Evolutionary conservation across 202 grass and related monocot genomes (phyloP), one percentile per base, ranked within the genome.

Genomic region (Carex arenaria): DNA sequence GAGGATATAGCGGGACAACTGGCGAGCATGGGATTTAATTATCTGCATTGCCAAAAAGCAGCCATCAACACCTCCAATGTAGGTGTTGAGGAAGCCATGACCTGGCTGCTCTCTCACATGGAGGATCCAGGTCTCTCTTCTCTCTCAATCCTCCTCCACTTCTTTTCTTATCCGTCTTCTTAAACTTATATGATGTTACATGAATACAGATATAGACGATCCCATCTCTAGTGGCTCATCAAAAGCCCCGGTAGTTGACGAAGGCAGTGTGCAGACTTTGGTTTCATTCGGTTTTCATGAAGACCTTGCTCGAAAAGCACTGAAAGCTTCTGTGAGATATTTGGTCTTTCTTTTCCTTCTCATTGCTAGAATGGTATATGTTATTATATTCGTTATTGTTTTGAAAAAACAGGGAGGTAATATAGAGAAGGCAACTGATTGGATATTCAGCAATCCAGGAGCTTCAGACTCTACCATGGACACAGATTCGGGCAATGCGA

Each of bases 391-490:
- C 40, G 53, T 73, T 78, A 19, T 61, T 51, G 79, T 88, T 38
- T 42, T 83, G 31, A 63, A 15, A 72, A 63, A 30, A 64, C 81
- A 99, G 96, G 96, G 91, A 67, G 96, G 96, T 55, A 91, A 90
- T 83, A 99, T 99, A 3, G 96, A 99, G 87, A 92, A 84, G 85
- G 96, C 96, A 20, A 99, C 96, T 17, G 93, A 99, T 63, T 99
- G 96, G 96, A 93, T 99, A 84, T 91, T 99, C 81, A 95, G 66
- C 81, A 67, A 94, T 19, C 96, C 91, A 4, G 93, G 95, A 81
- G 93, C 85, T 36, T 90, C 89, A 1, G 89, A 70, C 8, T 89
- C 88, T 47, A 18, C 72, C 26, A 78, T 85, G 43, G 61, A 89
- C 62, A 68, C 83, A 63, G 91, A 93, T 87, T 88, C 88, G 80